A percentile compares a stretch with the other conserved stretches of the same genome.
These are phyloP conservation scores for Hortaea werneckii DNA, from an alignment of 2,329 filamentous ascomycete genomes.

Conservation along the genomic window DNA sequence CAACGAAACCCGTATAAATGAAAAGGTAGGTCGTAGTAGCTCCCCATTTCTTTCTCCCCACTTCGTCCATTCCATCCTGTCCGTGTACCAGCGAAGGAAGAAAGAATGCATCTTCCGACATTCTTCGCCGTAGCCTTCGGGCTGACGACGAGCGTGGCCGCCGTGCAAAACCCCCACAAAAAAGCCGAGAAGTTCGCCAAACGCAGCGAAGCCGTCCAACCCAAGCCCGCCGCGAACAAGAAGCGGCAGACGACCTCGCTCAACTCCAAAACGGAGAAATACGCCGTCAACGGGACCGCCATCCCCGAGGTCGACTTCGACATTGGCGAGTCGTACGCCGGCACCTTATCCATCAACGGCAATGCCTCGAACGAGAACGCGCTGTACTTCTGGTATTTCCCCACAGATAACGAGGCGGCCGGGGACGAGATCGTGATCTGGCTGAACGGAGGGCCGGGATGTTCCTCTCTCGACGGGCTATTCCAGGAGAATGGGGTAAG, in stretches of 20 bases:
- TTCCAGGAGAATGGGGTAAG: conserved; percentile 34
- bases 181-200: conserved; percentile 1
- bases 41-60: no score
- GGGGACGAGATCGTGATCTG: conserved; percentile 30
- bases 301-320: conserved; percentile 25
- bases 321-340: conserved; percentile 25
- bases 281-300: conserved; percentile 16
- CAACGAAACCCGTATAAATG: no score
- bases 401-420: conserved; percentile 34
- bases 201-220: background rate
- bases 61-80: no score
- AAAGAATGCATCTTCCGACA: background rate
- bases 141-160: conserved; percentile 4
- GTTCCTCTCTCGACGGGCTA: conserved; percentile 34
- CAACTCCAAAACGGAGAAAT: conserved; percentile 7
- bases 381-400: conserved; percentile 42
- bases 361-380: conserved; percentile 11
- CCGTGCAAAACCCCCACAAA: conserved; percentile 4
- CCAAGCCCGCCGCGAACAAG: background rate
- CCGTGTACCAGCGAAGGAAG: no score
- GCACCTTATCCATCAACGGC: conserved; percentile 17
- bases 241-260: conserved; percentile 3
- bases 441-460: conserved; percentile 32
- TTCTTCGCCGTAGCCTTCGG: background rate
- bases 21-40: no score